Percentiles rank a stretch among this genome's conserved stretches.
phyloP scores from a whole-genome alignment of 2,329 filamentous ascomycete genomes.

The Furcasterigmium furcatum region DNA sequence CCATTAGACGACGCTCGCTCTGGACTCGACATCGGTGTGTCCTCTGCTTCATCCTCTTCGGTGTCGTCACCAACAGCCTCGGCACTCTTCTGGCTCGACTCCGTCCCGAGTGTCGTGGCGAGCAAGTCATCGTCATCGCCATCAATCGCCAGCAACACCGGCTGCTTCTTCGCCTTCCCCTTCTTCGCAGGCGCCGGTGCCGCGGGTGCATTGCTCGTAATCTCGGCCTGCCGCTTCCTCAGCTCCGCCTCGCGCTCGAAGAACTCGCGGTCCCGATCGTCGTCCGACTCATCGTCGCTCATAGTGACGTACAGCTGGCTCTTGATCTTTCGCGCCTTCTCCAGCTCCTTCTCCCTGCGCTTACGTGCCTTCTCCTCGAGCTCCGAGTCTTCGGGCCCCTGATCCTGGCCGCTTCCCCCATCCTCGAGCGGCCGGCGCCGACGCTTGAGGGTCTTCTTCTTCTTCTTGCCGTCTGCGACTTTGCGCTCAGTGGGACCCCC shows the following conservation, averaged over 20 bases:
- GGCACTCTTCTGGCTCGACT: slow-evolving; percentile 3
- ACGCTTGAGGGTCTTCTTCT: slow-evolving; percentile 38
- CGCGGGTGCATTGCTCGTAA: slow-evolving; percentile 23
- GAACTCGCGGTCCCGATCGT: slow-evolving; percentile 66
- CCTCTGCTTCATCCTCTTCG: not conserved
- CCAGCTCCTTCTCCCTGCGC: slow-evolving; percentile 66
- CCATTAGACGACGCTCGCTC: slow-evolving; percentile 8
- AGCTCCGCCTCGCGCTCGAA: slow-evolving; percentile 69
- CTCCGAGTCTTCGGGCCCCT: slow-evolving; percentile 55
- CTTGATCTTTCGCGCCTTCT: slow-evolving; percentile 78
- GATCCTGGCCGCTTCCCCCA: slow-evolving; percentile 8
- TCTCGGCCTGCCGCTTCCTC: slow-evolving; percentile 30
- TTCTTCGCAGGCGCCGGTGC: slow-evolving; percentile 4
- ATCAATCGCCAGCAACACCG: slow-evolving; percentile 17
- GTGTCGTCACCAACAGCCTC: slow-evolving; percentile 17
- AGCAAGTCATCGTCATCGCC: slow-evolving; percentile 16
- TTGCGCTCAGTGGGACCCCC: slow-evolving; percentile 61
- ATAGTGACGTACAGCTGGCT: slow-evolving; percentile 77
- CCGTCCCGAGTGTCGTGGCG: slow-evolving; percentile 12
- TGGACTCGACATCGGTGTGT: slow-evolving; percentile 7
- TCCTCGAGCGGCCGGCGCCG: slow-evolving; percentile 49
- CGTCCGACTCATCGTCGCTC: slow-evolving; percentile 88
- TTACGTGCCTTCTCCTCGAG: slow-evolving; percentile 61
- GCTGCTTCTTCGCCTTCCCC: slow-evolving; percentile 22
- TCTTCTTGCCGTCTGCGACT: slow-evolving; percentile 53